These are phyloP conservation scores for Candida freyschussii DNA, from an alignment of 1,139 yeast species.

Conservation along the genomic window DNA sequence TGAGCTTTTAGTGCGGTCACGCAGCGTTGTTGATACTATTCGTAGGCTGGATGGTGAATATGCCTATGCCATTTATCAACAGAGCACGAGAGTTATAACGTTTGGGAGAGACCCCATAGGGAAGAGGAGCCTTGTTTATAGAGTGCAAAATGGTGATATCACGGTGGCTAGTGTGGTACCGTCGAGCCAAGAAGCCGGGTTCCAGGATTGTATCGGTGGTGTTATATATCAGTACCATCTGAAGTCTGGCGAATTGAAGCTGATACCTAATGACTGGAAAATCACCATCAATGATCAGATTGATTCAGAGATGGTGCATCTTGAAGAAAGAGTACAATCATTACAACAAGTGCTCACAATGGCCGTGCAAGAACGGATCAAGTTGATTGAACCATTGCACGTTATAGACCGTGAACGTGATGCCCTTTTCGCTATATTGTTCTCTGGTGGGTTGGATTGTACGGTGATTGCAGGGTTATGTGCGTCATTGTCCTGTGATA, in stretches of 20 bases:
- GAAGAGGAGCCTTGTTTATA: slow-evolving; percentile 64
- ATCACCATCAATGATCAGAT: slow-evolving; percentile 18
- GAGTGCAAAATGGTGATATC: slow-evolving; percentile 31
- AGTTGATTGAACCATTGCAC: slow-evolving; percentile 55
- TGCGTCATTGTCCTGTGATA: slow-evolving; percentile 26
- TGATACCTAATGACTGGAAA: slow-evolving; percentile 10
- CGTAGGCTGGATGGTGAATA: slow-evolving; percentile 70
- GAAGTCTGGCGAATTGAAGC: slow-evolving; percentile 13
- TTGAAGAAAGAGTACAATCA: slow-evolving; percentile 15
- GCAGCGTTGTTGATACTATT: slow-evolving; percentile 32
- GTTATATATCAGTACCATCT: slow-evolving; percentile 41
- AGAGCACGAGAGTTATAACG: slow-evolving; percentile 37
- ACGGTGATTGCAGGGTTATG: slow-evolving; percentile 59
- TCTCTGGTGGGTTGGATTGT: slow-evolving; percentile 95
- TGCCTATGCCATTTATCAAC: slow-evolving; percentile 56
- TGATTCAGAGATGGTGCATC: slow-evolving; percentile 17
- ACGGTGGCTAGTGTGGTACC: slow-evolving; percentile 45
- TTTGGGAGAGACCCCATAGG: slow-evolving; percentile 88
- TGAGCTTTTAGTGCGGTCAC: slow-evolving; percentile 24
- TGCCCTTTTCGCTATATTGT: slow-evolving; percentile 53
- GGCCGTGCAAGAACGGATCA: slow-evolving; percentile 49
- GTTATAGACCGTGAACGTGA: slow-evolving; percentile 18
- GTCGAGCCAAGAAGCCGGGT: slow-evolving; percentile 27
- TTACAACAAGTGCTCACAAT: slow-evolving; percentile 30
- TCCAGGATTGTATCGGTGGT: slow-evolving; percentile 50